Conservation (phyloP, 345 rosid species). For the Moricandia moricandioides region DNA sequence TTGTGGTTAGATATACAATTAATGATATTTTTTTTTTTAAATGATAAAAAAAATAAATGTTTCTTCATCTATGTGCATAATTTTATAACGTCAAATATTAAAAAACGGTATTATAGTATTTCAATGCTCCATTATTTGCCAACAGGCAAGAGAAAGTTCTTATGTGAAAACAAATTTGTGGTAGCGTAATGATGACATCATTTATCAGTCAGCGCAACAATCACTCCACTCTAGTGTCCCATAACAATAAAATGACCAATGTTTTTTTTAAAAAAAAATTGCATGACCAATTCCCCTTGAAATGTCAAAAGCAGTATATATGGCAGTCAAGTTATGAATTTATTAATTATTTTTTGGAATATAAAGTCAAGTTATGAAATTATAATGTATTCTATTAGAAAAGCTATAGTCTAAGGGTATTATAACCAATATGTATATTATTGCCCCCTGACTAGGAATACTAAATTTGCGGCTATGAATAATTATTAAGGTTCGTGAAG, state of each 20-base stretch:
- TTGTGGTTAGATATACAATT: too few relatives aligned
- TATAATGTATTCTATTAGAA: not conserved
- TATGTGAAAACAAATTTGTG: not conserved
- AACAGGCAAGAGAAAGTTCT: not conserved
- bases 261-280: too few relatives aligned
- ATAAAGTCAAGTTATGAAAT: not conserved
- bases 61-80: too few relatives aligned
- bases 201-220: not conserved
- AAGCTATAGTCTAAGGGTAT: not conserved
- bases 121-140: not conserved
- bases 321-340: not conserved
- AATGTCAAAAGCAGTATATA: not conserved
- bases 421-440: not conserved
- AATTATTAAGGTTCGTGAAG: constrained; percentile 13
- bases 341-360: too few relatives aligned
- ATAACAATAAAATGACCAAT: too few relatives aligned
- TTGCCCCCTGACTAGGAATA: constrained; percentile 26
- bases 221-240: not conserved
- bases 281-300: not conserved
- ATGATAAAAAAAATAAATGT: too few relatives aligned
- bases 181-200: not conserved
- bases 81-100: too few relatives aligned
- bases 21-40: too few relatives aligned
- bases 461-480: not conserved
- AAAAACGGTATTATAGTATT: not conserved